These are phyloP conservation scores for Rutstroemia sp. DNA, from an alignment of 2,329 filamentous ascomycete genomes.

Conservation along the genomic window DNA sequence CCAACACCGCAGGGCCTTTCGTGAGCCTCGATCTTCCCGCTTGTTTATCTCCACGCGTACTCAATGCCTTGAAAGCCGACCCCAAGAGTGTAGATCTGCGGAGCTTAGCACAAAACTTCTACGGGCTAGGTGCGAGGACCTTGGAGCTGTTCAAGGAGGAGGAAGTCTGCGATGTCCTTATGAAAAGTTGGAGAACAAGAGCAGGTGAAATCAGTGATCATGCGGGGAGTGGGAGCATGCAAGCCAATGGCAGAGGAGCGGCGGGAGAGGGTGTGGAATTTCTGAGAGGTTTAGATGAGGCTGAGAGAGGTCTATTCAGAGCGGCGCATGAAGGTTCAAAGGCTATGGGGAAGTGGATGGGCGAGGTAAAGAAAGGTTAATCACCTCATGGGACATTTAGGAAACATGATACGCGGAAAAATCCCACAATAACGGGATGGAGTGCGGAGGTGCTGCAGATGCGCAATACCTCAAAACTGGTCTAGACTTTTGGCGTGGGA, in stretches of 20 bases:
- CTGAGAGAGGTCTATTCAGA: conserved; percentile 70
- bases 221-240: conserved; percentile 73
- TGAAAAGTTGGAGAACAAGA: conserved; percentile 72
- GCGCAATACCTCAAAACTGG: too few species aligned
- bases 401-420: background rate
- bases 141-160: conserved; percentile 90
- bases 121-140: conserved; percentile 75
- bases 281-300: conserved; percentile 80
- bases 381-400: background rate
- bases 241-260: conserved; percentile 57
- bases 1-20: conserved; percentile 43
- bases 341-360: conserved; percentile 62
- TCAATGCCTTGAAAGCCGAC: conserved; percentile 87
- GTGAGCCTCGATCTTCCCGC: conserved; percentile 76
- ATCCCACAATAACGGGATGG: too few species aligned
- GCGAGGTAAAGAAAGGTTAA: conserved; percentile 28
- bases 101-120: conserved; percentile 79
- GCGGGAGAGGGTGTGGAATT: conserved; percentile 74
- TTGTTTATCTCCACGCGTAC: conserved; percentile 62
- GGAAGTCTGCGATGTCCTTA: conserved; percentile 64
- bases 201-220: conserved; percentile 81
- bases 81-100: conserved; percentile 78
- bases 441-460: too few species aligned
- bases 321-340: conserved; percentile 69
- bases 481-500: too few species aligned